Conservation (phyloP, 768 basidiomycete genomes). For the Trametes coccinea region DNA sequence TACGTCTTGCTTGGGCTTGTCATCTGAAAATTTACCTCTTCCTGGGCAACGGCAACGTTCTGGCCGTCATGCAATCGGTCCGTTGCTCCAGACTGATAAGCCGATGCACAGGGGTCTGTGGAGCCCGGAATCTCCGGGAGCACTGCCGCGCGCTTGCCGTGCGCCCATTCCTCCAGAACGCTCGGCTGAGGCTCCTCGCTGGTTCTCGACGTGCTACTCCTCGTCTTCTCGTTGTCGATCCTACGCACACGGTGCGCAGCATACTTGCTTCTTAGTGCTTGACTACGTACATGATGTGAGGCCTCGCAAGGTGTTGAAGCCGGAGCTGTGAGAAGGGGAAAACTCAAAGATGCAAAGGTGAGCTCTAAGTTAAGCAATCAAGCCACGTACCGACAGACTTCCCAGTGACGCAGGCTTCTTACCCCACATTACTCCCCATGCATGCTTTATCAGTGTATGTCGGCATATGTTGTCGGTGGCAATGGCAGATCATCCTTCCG, state of each 20-base stretch:
- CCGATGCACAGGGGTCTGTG: background rate
- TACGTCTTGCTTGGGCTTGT: background rate
- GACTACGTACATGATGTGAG: background rate
- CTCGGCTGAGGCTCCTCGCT: background rate
- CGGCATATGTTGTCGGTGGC: conserved; percentile 2
- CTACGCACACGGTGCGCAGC: background rate
- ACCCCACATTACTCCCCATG: conserved; percentile 3
- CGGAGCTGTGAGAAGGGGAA: too few relatives aligned
- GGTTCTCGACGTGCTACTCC: background rate
- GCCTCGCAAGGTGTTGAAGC: too few relatives aligned
- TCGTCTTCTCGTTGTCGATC: background rate
- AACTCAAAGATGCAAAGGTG: background rate
- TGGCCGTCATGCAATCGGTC: conserved; percentile 3
- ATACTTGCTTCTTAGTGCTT: background rate
- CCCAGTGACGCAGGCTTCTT: background rate
- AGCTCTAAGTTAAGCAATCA: conserved; percentile 5
- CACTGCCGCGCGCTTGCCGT: conserved; percentile 12
- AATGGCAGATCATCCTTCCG: background rate
- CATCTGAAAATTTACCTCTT: conserved; percentile 11
- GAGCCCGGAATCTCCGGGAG: background rate
- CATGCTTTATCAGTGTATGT: background rate
- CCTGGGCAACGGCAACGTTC: conserved; percentile 3
- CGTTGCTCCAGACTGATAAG: conserved; percentile 13
- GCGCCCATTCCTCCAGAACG: conserved; percentile 7
- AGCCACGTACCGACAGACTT: conserved; percentile 5